phyloP scores from a whole-genome alignment of 2,329 filamentous ascomycete genomes.

The Curvularia sp. region DNA sequence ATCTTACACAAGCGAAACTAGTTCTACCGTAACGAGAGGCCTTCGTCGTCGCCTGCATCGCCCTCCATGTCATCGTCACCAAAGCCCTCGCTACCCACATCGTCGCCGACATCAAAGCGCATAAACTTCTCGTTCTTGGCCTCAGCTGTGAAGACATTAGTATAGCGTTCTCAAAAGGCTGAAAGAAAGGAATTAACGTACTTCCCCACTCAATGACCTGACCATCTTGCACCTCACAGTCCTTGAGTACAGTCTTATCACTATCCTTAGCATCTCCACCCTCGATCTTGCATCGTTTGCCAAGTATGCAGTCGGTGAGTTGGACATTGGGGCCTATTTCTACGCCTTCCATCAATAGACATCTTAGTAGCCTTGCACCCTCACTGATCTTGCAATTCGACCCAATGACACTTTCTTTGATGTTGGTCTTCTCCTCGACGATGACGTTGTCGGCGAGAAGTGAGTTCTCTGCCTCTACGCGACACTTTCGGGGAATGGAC shows the following conservation, averaged over 20 bases:
- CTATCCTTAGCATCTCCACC: constrained; percentile 65
- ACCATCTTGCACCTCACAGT: constrained; percentile 89
- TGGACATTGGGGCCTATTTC: constrained; percentile 84
- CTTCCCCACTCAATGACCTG: constrained; percentile 83
- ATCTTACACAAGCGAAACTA: not conserved
- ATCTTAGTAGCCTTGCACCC: constrained; percentile 85
- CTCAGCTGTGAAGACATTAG: constrained; percentile 50
- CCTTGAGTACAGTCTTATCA: constrained; percentile 68
- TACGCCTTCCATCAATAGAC: constrained; percentile 90
- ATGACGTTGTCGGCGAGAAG: constrained; percentile 88
- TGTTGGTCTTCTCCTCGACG: constrained; percentile 85
- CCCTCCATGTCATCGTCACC: constrained; percentile 26
- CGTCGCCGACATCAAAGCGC: constrained; percentile 53
- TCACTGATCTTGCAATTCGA: constrained; percentile 84
- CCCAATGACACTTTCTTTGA: constrained; percentile 91
- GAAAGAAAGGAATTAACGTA: constrained; percentile 41
- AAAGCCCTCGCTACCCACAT: constrained; percentile 46
- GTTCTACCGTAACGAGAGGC: not conserved
- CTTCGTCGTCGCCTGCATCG: constrained; percentile 17
- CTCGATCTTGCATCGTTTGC: constrained; percentile 81
- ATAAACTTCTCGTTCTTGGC: constrained; percentile 69
- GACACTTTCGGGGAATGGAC: constrained; percentile 79
- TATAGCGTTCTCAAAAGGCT: not conserved
- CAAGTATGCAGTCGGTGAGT: constrained; percentile 86
- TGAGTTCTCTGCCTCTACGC: constrained; percentile 81